Conservation (phyloP, 2,329 filamentous ascomycete species). For the Neofusicoccum umdonicola region DNA sequence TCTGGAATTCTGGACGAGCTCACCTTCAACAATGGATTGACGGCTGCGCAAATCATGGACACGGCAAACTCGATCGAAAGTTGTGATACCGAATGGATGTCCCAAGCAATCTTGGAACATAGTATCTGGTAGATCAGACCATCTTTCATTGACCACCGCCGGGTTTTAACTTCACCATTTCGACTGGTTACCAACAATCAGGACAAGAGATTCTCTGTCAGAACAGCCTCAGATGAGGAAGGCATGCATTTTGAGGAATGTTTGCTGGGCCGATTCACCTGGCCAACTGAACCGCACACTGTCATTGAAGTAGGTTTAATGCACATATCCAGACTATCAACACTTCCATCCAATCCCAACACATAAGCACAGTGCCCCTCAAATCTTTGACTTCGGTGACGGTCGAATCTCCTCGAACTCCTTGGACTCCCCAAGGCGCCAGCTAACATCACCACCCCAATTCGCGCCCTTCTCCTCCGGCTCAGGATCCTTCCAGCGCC, state of each 20-base stretch:
- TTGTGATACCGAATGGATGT: constrained; percentile 47
- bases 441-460: constrained; percentile 49
- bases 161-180: background rate
- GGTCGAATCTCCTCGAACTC: constrained; percentile 21
- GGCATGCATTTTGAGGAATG: too few relatives aligned
- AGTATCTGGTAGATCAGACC: constrained; percentile 39
- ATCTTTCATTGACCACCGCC: background rate
- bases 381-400: constrained; percentile 23
- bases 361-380: background rate
- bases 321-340: too few relatives aligned
- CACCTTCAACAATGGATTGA: constrained; percentile 38
- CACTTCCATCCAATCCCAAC: too few relatives aligned
- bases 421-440: constrained; percentile 43
- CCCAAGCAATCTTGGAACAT: constrained; percentile 47
- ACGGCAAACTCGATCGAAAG: constrained; percentile 49
- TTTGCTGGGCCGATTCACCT: too few relatives aligned
- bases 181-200: too few relatives aligned
- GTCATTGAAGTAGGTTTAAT: too few relatives aligned
- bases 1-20: constrained; percentile 26
- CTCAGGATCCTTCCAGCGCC: constrained; percentile 51
- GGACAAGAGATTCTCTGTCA: too few relatives aligned
- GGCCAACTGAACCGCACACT: too few relatives aligned
- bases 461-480: constrained; percentile 27
- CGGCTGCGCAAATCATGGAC: constrained; percentile 48
- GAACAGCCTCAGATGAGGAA: too few relatives aligned